Conservation (phyloP, 768 basidiomycete genomes). For the Boletellus sp. region DNA sequence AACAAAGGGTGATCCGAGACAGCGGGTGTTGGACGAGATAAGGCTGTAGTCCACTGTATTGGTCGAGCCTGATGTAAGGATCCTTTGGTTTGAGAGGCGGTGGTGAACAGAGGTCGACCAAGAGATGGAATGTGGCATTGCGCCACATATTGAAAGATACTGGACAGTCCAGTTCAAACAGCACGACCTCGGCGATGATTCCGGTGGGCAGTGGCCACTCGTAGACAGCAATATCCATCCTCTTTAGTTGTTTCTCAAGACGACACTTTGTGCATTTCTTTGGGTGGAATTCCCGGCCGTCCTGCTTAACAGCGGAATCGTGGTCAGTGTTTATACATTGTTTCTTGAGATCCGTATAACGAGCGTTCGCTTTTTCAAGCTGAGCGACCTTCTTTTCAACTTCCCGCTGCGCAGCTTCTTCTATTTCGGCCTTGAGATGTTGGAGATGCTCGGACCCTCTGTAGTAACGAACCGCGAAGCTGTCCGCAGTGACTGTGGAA, state of each 20-base stretch:
- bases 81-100: background rate
- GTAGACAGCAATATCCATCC: conserved; percentile 33
- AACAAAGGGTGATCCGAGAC: conserved; percentile 22
- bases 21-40: conserved; percentile 16
- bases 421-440: conserved; percentile 28
- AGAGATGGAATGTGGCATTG: conserved; percentile 35
- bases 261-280: conserved; percentile 30
- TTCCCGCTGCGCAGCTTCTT: conserved; percentile 19
- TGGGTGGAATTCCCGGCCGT: conserved; percentile 1
- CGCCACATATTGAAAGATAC: conserved; percentile 43
- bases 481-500: conserved; percentile 3
- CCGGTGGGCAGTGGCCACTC: conserved; percentile 46
- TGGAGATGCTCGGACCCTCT: conserved; percentile 19
- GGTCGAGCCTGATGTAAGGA: conserved; percentile 14
- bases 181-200: conserved; percentile 23
- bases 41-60: conserved; percentile 9
- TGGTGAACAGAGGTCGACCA: conserved; percentile 34
- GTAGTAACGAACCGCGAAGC: conserved; percentile 39
- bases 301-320: background rate
- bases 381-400: conserved; percentile 27
- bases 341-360: conserved; percentile 15
- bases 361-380: conserved; percentile 21
- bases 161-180: conserved; percentile 45
- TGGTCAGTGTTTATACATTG: conserved; percentile 3
- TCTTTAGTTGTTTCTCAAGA: conserved; percentile 13